A percentile compares a stretch with the other conserved stretches of the same genome.
phyloP scores from a whole-genome alignment of 495 filamentous ascomycete species.

The Neurospora sp. region DNA sequence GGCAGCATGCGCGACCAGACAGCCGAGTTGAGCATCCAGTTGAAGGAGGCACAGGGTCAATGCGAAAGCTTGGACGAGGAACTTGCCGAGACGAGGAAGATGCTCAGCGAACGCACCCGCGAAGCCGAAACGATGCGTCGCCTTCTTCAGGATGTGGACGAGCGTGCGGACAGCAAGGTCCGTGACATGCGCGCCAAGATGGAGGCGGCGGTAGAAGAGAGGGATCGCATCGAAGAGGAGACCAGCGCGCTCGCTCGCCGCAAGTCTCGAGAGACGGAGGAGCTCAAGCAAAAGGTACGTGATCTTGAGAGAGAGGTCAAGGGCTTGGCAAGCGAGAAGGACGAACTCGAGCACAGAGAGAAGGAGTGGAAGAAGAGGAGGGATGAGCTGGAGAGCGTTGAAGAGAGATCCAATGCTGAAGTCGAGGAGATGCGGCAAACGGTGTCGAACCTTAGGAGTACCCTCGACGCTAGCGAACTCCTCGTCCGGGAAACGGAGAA shows the following conservation, averaged over 20 bases:
- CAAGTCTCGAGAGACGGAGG: conserved; percentile 74
- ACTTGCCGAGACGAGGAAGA: conserved; percentile 72
- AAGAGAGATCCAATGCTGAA: conserved; percentile 60
- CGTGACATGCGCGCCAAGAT: conserved; percentile 84
- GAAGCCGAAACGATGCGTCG: conserved; percentile 94
- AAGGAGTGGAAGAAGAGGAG: conserved; percentile 54
- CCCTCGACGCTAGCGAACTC: conserved; percentile 78
- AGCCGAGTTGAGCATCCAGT: conserved; percentile 78
- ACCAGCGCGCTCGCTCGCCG: conserved; percentile 64
- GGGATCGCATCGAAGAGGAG: conserved; percentile 88
- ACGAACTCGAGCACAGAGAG: conserved; percentile 55
- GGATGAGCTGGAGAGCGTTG: conserved; percentile 61
- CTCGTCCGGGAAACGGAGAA: conserved; percentile 73
- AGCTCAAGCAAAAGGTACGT: conserved; percentile 64
- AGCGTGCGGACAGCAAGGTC: conserved; percentile 64
- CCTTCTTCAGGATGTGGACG: conserved; percentile 76
- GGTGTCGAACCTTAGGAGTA: conserved; percentile 66
- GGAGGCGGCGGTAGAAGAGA: conserved; percentile 81
- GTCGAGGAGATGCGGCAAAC: conserved; percentile 62
- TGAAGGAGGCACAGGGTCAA: conserved; percentile 78
- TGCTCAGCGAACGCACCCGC: conserved; percentile 84
- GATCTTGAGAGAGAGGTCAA: conserved; percentile 71
- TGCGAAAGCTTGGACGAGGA: conserved; percentile 90
- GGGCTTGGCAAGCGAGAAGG: conserved; percentile 60
- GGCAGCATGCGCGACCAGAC: conserved; percentile 88